Evolutionary conservation across 2,329 filamentous ascomycete genomes (phyloP).

Genomic region (Ophiostoma perfectum): DNA sequence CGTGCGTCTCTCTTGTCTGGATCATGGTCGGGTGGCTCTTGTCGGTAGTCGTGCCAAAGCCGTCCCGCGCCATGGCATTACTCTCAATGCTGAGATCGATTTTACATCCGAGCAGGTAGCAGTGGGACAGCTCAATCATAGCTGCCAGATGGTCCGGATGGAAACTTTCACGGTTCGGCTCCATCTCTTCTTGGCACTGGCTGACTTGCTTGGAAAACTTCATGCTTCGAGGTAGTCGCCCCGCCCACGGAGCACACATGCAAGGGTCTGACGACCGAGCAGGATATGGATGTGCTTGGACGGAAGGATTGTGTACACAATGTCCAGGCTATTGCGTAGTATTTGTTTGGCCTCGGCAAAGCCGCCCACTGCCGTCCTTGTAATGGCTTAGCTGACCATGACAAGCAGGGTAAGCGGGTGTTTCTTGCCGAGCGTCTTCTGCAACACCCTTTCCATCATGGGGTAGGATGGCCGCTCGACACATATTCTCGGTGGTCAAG

Average conservation of each 20-base stretch:
- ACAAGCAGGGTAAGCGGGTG: conserved; percentile 12
- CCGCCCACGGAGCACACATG: conserved; percentile 15
- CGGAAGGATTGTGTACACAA: not conserved
- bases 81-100: not conserved
- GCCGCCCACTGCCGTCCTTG: not conserved
- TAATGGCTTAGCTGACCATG: conserved; percentile 17
- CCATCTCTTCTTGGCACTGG: conserved; percentile 2
- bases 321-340: conserved; percentile 10
- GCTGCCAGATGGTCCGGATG: conserved; percentile 14
- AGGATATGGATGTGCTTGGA: conserved; percentile 14
- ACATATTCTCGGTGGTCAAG: conserved; percentile 14
- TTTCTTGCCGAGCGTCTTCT: not conserved
- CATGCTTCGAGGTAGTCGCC: not conserved
- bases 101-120: not conserved
- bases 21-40: not conserved
- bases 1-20: conserved; percentile 3
- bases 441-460: conserved; percentile 10
- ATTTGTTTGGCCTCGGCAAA: not conserved
- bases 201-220: not conserved
- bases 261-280: conserved; percentile 14
- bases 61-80: not conserved
- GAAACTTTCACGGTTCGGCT: not conserved
- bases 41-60: not conserved
- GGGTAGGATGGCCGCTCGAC: conserved; percentile 4
- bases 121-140: conserved; percentile 13